Evolutionary conservation across 257 asterid species (phyloP).

Genomic region (Plantago major): DNA sequence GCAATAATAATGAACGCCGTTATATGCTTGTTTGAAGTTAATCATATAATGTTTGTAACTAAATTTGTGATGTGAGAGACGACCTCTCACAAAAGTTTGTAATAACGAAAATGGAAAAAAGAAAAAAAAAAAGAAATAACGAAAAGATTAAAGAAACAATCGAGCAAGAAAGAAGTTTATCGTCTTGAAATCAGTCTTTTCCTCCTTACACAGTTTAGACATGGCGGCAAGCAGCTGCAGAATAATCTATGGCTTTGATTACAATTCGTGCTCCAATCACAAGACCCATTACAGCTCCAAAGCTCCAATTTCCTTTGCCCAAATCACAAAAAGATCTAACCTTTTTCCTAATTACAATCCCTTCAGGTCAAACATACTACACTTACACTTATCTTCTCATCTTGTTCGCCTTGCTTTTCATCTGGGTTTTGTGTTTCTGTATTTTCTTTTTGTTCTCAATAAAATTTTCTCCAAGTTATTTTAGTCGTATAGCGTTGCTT

Average conservation of each 20-base stretch:
- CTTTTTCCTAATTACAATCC: constrained; percentile 13
- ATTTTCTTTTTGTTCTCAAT: background rate
- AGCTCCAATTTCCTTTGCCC: constrained; percentile 23
- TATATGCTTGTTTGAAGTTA: no score
- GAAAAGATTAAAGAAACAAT: background rate
- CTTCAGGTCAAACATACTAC: constrained; percentile 27
- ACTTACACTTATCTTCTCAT: background rate
- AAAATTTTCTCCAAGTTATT: no score
- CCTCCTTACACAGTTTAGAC: background rate
- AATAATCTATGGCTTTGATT: constrained; percentile 13
- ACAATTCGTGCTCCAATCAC: constrained; percentile 15
- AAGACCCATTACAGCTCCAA: constrained; percentile 18
- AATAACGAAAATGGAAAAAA: no score
- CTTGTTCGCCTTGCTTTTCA: constrained; percentile 8
- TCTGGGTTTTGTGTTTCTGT: constrained; percentile 9
- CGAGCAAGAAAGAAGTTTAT: background rate
- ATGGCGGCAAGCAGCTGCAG: constrained; percentile 33
- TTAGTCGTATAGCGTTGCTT: background rate
- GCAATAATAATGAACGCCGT: no score
- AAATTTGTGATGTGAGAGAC: no score
- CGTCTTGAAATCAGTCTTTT: background rate
- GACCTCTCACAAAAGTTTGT: no score
- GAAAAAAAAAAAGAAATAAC: no score
- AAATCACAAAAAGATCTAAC: constrained; percentile 20
- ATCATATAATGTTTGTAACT: no score